Base-by-base conservation (phyloP, 495 filamentous ascomycete species). In the Glarea lozoyensis region DNA sequence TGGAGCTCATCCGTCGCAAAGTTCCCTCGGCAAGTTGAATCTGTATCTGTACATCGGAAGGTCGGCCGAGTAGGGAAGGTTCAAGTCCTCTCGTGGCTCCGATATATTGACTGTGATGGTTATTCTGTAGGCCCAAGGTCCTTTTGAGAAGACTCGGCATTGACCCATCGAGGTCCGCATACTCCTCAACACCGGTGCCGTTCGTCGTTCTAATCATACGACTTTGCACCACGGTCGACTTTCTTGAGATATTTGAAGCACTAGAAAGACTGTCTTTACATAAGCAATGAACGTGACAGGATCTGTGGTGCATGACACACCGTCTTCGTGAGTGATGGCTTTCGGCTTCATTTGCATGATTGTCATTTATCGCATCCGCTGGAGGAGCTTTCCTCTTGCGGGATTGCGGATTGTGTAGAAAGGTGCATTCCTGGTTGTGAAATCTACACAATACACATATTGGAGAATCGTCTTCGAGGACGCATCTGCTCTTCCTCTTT, bases 401-500 rank as follows among this genome's bases (percentile, higher is more conserved):
- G 17, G 78, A 70, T 43, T 75, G 75, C 13, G 77, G 70, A 43
- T 86, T 83, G 36, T 75, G 70, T 24, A 69, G 55, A 56, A 81
- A 70, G 15, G 77, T 79, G 52, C 79, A 82, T 38, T 75, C 71
- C 52, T 72, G 68, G 37, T 68, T 70, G 50, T 69, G 73, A 55
- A 72, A 69, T 59, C 76, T 73, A 57, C 79, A 82, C 18, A 78
- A 67, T 35, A 79, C 66, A 57, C 79, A 83, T 54, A 67, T 68
- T 17, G 75, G 66, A 16, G 75, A 70, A 20, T 76, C 78, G 16
- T 78, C 76, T 55, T 88, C 84, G 64, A 94, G 84, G 37, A 90
- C 86, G 66, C 92, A 98, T 53, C 88, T 81, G 55, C 80, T 85
- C 63, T 89, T 88, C 57, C 88, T 70, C 62, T 77, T 77, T 43